phyloP scores from a whole-genome alignment of 2,329 filamentous ascomycete genomes.

The Septoria petroselini region DNA sequence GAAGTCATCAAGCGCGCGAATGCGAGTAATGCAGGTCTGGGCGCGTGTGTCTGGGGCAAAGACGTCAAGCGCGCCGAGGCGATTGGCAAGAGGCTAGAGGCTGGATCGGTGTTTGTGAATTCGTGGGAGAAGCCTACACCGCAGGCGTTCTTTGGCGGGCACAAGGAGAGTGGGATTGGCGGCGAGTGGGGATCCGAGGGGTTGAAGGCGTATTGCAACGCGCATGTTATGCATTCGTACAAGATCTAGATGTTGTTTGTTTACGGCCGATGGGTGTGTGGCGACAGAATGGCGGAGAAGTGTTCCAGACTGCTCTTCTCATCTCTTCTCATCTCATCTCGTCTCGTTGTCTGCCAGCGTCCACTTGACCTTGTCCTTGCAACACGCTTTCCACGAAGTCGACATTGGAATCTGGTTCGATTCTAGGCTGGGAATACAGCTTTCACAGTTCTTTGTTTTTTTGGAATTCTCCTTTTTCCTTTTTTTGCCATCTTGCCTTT shows the following conservation, averaged over 20 bases:
- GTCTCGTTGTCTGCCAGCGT: too few species aligned
- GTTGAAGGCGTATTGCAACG: slow-evolving; percentile 48
- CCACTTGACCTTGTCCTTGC: too few species aligned
- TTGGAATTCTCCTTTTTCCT: too few species aligned
- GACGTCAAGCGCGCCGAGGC: slow-evolving; percentile 50
- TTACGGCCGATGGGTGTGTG: not conserved
- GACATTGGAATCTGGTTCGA: too few species aligned
- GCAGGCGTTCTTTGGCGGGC: slow-evolving; percentile 64
- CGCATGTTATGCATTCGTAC: slow-evolving; percentile 48
- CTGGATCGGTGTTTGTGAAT: slow-evolving; percentile 59
- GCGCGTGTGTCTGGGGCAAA: slow-evolving; percentile 53
- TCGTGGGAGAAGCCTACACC: slow-evolving; percentile 49
- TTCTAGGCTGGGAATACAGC: too few species aligned
- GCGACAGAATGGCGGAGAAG: not conserved
- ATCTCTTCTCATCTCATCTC: too few species aligned
- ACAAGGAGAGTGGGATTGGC: slow-evolving; percentile 57
- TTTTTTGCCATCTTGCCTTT: too few species aligned
- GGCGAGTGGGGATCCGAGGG: slow-evolving; percentile 57
- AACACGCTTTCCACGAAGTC: too few species aligned
- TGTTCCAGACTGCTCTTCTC: too few species aligned
- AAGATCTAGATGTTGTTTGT: slow-evolving; percentile 33
- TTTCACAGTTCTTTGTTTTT: too few species aligned
- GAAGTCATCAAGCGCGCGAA: slow-evolving; percentile 51
- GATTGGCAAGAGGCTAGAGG: slow-evolving; percentile 50
- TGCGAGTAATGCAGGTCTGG: slow-evolving; percentile 50